Evolutionary conservation across 2,329 filamentous ascomycete genomes (phyloP), one percentile per base, ranked within the genome.

Genomic region (Botryotinia convoluta): DNA sequence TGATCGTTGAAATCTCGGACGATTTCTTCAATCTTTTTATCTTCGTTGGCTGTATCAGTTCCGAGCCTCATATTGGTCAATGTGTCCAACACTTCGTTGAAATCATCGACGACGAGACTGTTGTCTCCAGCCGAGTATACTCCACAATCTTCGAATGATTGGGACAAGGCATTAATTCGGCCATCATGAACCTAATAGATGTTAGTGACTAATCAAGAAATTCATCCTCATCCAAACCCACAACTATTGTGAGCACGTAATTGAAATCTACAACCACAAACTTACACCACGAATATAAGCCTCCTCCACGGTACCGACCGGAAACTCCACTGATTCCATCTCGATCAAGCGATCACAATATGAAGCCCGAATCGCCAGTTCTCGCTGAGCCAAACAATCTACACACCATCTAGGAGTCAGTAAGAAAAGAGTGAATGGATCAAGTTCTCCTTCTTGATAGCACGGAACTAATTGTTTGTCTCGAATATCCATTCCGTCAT

Each of bases 321-420:
- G 44, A 32, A 68, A 68, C 2, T 68, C 48, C 18, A 65, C 45
- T 22, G 69, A 29, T 14, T 72, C 44, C 29, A 54, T 44, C 45
- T 65, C 70, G 22, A 67, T 57, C 60, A 72, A 54, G 22, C 70
- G 62, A 48, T 44, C 61, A 14, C 45, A 32, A 37, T 72, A 72
- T 39, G 70, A 65, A 45, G 37, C 60, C 51, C 44, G 54, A 44
- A 72, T 72, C 9, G 45, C 63, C 22, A 37, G 22, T 44, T 64
- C 60, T 67, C 70, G 62, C 37, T 68, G 42, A 35, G 45, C 61
- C 37, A 57, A 54, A 44, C 70, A 72, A 67, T 57, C 35, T 54
- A 44, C 45, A 67, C 70, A 72, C 70, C 70, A 72, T 45, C 61
- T 59, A 42, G 70, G 61, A 67, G 61, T 72, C 51, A 67, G 44